Evolutionary conservation across 345 rosid species (phyloP).

Genomic region (Brassica nigra): DNA sequence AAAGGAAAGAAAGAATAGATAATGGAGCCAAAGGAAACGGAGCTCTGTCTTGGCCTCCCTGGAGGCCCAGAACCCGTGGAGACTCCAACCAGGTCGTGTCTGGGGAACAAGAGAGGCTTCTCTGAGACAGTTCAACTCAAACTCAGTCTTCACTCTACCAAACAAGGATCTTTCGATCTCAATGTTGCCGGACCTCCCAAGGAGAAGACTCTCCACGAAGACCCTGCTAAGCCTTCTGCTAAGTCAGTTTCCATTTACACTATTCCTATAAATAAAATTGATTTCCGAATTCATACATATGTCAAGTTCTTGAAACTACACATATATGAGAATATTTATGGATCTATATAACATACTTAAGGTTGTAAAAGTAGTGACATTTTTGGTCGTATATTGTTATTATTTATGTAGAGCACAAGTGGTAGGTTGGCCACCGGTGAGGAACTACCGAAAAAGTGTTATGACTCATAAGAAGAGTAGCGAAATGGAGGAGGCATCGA

Average conservation of each 20-base stretch:
- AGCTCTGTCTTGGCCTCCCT: conserved; percentile 77
- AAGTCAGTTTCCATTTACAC: conserved; percentile 50
- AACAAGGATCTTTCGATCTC: conserved; percentile 35
- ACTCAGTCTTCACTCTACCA: conserved; percentile 54
- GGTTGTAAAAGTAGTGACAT: conserved; percentile 4
- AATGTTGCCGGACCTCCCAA: conserved; percentile 13
- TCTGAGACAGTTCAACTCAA: conserved; percentile 69
- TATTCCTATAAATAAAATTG: not conserved
- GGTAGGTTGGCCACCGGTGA: conserved; percentile 96
- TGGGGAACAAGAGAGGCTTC: conserved; percentile 65
- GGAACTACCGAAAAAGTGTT: conserved; percentile 78
- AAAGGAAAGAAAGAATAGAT: not conserved
- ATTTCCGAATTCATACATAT: not conserved
- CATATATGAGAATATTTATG: not conserved
- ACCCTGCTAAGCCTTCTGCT: conserved; percentile 60
- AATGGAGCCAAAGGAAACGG: conserved; percentile 53
- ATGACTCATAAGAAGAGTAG: conserved; percentile 61
- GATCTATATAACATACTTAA: not conserved
- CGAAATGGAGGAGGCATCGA: conserved; percentile 43
- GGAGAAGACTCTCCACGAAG: conserved; percentile 37
- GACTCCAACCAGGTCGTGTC: conserved; percentile 25
- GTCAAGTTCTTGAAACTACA: not conserved
- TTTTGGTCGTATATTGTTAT: not conserved
- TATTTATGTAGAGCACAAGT: conserved; percentile 67
- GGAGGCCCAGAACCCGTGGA: conserved; percentile 39